Evolutionary conservation across 495 filamentous ascomycete genomes (phyloP).

Genomic region (Penicillium cinerascens): DNA sequence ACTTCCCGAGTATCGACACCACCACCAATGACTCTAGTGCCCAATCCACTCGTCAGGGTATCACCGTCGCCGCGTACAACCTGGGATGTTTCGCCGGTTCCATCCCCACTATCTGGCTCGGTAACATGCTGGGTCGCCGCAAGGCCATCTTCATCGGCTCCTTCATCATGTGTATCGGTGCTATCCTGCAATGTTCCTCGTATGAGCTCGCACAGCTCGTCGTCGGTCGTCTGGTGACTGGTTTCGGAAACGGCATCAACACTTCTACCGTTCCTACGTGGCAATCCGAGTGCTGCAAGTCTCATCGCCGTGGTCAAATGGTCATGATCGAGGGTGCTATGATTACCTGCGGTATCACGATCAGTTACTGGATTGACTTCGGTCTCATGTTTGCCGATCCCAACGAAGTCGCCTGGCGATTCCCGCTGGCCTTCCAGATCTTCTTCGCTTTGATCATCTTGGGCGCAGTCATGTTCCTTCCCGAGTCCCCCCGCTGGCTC

Average conservation of each 20-base stretch:
- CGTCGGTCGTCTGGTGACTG: constrained; percentile 57
- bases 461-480: constrained; percentile 58
- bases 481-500: constrained; percentile 74
- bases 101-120: constrained; percentile 55
- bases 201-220: constrained; percentile 63
- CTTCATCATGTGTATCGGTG: constrained; percentile 55
- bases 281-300: constrained; percentile 72
- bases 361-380: constrained; percentile 75
- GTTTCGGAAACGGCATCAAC: constrained; percentile 63
- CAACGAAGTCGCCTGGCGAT: constrained; percentile 65
- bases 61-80: constrained; percentile 63
- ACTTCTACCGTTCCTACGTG: constrained; percentile 70
- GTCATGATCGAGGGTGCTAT: constrained; percentile 77
- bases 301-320: constrained; percentile 69
- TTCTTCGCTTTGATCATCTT: constrained; percentile 62
- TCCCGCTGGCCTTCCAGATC: constrained; percentile 71
- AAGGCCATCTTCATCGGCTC: constrained; percentile 56
- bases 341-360: constrained; percentile 68
- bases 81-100: constrained; percentile 63
- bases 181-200: constrained; percentile 60
- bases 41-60: constrained; percentile 56
- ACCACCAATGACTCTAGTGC: constrained; percentile 29
- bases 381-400: constrained; percentile 64
- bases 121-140: constrained; percentile 56
- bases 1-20: constrained; percentile 56